Base-by-base conservation (phyloP, 2,329 filamentous ascomycete species). In the Fusarium dlaminii region DNA sequence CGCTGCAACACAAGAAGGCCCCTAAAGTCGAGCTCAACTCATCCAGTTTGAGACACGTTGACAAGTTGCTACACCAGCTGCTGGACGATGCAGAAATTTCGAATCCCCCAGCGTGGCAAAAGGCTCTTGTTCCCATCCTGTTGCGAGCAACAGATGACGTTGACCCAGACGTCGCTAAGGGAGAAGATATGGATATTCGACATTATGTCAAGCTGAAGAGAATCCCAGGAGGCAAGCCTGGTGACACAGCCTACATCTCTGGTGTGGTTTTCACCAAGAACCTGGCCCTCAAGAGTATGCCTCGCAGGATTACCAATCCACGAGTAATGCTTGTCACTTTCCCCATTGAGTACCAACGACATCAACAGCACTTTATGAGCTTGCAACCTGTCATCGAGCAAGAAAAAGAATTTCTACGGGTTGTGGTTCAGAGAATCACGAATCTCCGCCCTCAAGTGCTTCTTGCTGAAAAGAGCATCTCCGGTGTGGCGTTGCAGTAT, bases 231-330 rank as follows among this genome's bases (percentile, higher is more conserved):
- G 96, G 95, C 22, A 92, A 90, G 73, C 95, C 96, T 24, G 91
- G 94, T 30, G 96, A 99, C 82, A 98, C 96, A 12, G 92, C 92
- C n/a, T 99, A 99, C 81, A 93, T 98, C 22, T 98, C 96, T 15
- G 97, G 96, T 1, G 92, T 99, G 14, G 95, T 99, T 4, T 99
- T 99, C 81, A 96, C 95, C 18, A 99, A 99, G 81, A 99, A 99
- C 73, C 86, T 99, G 57, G 96, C 97, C 0, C 85, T 98, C 59
- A 99, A 99, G 81, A 97, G 93, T 82, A 99, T 99, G 96, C 92
- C 94, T 24, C 90, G 96, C 65, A 94, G 91, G 72, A 96, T 98
- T 71, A 83, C 88, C 18, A 92, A 94, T 62, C 96, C 96, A 7
- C 91, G 94, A 37, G 96, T 99, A 70, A 88, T 98, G 55, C 94